These are phyloP conservation scores for Rhodotorula glutinis DNA, from an alignment of 1,284 basidiomycete species.

Conservation along the genomic window DNA sequence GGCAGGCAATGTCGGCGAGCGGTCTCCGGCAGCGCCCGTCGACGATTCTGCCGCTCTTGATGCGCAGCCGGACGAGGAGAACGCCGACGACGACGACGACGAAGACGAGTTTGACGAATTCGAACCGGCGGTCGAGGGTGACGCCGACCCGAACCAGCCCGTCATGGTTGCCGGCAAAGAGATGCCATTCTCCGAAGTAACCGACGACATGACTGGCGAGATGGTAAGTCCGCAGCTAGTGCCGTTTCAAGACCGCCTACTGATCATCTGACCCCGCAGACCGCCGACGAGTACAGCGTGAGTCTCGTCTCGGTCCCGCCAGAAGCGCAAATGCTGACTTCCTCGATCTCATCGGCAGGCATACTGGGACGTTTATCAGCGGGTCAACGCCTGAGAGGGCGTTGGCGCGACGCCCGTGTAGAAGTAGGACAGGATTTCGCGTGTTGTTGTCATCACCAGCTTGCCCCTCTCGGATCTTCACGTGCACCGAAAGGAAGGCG, in stretches of 20 bases:
- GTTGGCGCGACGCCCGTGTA: not conserved
- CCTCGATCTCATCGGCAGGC: not conserved
- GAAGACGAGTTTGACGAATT: conserved; percentile 14
- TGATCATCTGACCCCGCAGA: not conserved
- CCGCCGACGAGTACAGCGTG: conserved; percentile 20
- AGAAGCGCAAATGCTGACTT: not conserved
- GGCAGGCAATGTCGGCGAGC: too few relatives aligned
- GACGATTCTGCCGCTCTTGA: too few relatives aligned
- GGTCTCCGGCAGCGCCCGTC: too few relatives aligned
- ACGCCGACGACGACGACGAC: conserved; percentile 12
- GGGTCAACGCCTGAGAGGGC: conserved; percentile 4
- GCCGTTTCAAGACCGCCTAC: not conserved
- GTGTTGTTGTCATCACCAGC: not conserved
- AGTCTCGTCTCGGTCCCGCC: not conserved
- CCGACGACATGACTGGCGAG: conserved; percentile 25
- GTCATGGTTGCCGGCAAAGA: conserved; percentile 27
- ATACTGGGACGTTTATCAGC: conserved; percentile 21
- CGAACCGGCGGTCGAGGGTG: conserved; percentile 13
- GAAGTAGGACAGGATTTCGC: too few relatives aligned
- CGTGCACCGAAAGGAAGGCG: not conserved
- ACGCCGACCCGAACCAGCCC: conserved; percentile 23
- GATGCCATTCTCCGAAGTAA: conserved; percentile 23
- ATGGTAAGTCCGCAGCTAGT: not conserved
- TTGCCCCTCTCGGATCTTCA: not conserved
- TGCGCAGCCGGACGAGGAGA: not conserved